Conservation (phyloP, 139 green algal genomes). For the Chlorella sp. region DNA sequence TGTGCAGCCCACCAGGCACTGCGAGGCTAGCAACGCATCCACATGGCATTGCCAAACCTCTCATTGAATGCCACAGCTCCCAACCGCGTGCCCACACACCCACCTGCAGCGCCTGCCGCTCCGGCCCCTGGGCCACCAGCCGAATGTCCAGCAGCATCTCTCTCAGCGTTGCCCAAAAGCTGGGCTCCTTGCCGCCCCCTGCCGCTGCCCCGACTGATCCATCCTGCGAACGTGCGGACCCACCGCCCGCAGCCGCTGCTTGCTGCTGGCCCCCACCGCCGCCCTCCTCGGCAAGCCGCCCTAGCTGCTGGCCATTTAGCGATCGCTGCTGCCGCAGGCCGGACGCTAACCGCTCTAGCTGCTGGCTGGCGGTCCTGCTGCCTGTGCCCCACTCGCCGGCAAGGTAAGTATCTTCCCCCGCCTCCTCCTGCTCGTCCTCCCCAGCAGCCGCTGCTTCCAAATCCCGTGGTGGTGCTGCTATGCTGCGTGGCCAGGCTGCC, state of each 20-base stretch:
- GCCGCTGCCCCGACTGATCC: background rate
- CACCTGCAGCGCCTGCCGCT: constrained; percentile 47
- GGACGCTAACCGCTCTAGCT: background rate
- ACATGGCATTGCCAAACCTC: too few species aligned
- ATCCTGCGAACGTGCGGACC: background rate
- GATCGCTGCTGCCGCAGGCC: background rate
- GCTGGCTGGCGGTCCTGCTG: background rate
- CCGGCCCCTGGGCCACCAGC: constrained; percentile 57
- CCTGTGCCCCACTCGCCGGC: background rate
- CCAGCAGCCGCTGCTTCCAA: too few species aligned
- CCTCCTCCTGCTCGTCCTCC: too few species aligned
- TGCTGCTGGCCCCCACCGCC: background rate
- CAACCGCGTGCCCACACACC: background rate
- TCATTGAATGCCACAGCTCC: too few species aligned
- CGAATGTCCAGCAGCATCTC: constrained; percentile 68
- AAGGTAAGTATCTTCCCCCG: background rate
- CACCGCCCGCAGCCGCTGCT: background rate
- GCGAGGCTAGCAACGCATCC: too few species aligned
- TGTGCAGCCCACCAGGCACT: too few species aligned
- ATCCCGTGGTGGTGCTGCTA: too few species aligned
- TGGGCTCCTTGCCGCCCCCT: background rate
- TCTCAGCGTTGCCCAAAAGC: constrained; percentile 56
- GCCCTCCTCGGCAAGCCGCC: background rate
- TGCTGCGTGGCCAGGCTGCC: too few species aligned
- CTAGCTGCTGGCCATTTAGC: background rate